Evolutionary conservation across 208 protist species (phyloP).

Genomic region (Trypanosoma platydactyli): DNA sequence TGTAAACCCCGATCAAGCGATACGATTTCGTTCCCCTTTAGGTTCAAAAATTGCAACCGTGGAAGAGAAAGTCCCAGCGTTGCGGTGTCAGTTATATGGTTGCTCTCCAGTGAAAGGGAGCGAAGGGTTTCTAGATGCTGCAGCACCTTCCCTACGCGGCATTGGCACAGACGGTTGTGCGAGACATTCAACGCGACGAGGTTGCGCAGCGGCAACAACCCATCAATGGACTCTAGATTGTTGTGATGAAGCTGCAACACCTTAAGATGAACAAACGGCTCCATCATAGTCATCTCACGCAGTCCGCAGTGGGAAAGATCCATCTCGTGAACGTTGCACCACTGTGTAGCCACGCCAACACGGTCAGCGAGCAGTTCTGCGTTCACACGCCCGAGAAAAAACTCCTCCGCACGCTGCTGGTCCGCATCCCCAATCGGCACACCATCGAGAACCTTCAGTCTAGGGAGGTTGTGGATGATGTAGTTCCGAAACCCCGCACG

Average conservation of each 20-base stretch:
- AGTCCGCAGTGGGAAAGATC: slow-evolving; percentile 82
- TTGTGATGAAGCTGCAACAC: slow-evolving; percentile 86
- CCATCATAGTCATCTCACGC: slow-evolving; percentile 67
- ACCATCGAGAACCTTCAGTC: slow-evolving; percentile 92
- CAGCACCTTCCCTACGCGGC: slow-evolving; percentile 51
- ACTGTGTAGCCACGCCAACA: slow-evolving; percentile 31
- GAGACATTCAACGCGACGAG: slow-evolving; percentile 83
- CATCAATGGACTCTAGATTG: slow-evolving; percentile 48
- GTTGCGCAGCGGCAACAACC: slow-evolving; percentile 42
- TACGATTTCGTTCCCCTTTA: slow-evolving; percentile 87
- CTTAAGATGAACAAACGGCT: slow-evolving; percentile 58
- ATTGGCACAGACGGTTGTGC: slow-evolving; percentile 71
- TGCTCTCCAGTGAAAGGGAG: slow-evolving; percentile 86
- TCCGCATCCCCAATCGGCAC: slow-evolving; percentile 59
- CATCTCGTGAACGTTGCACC: slow-evolving; percentile 51
- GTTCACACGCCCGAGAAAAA: slow-evolving; percentile 82
- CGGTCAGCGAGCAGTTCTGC: slow-evolving; percentile 71
- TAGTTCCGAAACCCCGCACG: slow-evolving; percentile 69
- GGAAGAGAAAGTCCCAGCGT: slow-evolving; percentile 54
- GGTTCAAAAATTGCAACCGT: slow-evolving; percentile 80
- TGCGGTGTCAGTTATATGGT: slow-evolving; percentile 71
- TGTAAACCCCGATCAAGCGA: slow-evolving; percentile 78
- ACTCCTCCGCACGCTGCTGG: slow-evolving; percentile 51
- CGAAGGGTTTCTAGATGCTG: slow-evolving; percentile 48
- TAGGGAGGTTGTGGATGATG: slow-evolving; percentile 89